phyloP scores from a whole-genome alignment of 2,329 filamentous ascomycete genomes.

The Fusarium guadeloupense region DNA sequence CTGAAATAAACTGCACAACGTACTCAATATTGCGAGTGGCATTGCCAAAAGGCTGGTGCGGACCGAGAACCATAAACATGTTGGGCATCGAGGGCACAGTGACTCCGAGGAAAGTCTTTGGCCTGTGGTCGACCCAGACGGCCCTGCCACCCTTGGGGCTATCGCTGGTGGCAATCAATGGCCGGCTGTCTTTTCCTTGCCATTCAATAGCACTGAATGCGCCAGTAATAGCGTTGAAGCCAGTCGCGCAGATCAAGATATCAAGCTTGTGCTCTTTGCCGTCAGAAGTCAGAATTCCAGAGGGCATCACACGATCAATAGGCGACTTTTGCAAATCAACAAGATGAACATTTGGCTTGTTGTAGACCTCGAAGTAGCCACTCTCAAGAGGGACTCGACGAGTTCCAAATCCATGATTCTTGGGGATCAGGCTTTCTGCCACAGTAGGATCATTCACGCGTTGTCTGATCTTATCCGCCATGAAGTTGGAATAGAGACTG shows the following conservation, averaged over 20 bases:
- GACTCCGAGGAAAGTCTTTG: constrained; percentile 14
- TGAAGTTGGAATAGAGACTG: constrained; percentile 26
- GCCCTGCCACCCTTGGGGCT: constrained; percentile 10
- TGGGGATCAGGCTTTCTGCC: constrained; percentile 25
- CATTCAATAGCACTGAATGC: constrained; percentile 30
- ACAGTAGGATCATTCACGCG: constrained; percentile 18
- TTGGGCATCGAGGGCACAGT: constrained; percentile 28
- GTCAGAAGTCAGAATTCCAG: constrained; percentile 16
- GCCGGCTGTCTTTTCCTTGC: constrained; percentile 6
- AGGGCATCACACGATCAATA: background rate
- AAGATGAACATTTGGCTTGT: constrained; percentile 25
- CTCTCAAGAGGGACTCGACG: constrained; percentile 30
- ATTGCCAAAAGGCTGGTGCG: constrained; percentile 33
- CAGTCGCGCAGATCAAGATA: constrained; percentile 30
- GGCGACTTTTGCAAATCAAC: constrained; percentile 24
- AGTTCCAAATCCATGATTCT: constrained; percentile 27
- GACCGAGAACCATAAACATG: constrained; percentile 38
- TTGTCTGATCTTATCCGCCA: constrained; percentile 25
- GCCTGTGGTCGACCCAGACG: constrained; percentile 31
- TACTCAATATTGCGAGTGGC: constrained; percentile 30
- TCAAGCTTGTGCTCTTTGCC: constrained; percentile 20
- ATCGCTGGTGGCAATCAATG: constrained; percentile 20
- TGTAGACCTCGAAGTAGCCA: constrained; percentile 32
- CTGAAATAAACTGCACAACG: background rate
- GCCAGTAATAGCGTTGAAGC: constrained; percentile 33